These are phyloP conservation scores for Paraconiothyrium brasiliense DNA, from an alignment of 2,329 filamentous ascomycete genomes.

Conservation along the genomic window DNA sequence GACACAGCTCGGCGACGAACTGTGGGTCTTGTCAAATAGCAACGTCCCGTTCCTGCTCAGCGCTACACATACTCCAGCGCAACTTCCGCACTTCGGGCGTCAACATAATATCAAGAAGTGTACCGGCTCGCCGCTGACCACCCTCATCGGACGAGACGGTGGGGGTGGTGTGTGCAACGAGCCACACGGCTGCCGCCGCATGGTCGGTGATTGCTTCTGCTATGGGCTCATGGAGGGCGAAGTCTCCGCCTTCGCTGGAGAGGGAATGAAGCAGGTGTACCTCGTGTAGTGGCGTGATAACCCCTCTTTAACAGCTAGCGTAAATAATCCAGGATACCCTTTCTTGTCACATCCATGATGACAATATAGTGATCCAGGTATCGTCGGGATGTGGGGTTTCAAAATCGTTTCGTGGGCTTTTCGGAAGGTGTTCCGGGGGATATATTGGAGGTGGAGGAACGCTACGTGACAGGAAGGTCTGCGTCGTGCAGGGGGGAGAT, in stretches of 20 bases:
- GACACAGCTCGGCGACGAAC: slow-evolving; percentile 22
- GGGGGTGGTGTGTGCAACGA: not conserved
- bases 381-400: too few species aligned
- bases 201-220: slow-evolving; percentile 32
- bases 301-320: not conserved
- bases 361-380: too few species aligned
- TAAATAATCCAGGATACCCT: too few species aligned
- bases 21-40: slow-evolving; percentile 27
- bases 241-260: slow-evolving; percentile 5
- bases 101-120: slow-evolving; percentile 2
- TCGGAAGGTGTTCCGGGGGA: too few species aligned
- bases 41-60: slow-evolving; percentile 28
- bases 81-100: not conserved
- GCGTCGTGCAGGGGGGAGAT: too few species aligned
- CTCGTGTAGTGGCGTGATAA: slow-evolving; percentile 11
- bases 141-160: not conserved
- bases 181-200: slow-evolving; percentile 14
- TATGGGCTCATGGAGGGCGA: slow-evolving; percentile 32
- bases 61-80: slow-evolving; percentile 3
- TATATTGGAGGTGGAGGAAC: too few species aligned
- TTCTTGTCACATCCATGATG: too few species aligned
- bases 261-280: not conserved
- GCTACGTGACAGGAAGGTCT: too few species aligned
- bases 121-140: slow-evolving; percentile 1
- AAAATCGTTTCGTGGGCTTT: too few species aligned